phyloP scores from a whole-genome alignment of 345 rosid genomes.

The Hevea brasiliensis region DNA sequence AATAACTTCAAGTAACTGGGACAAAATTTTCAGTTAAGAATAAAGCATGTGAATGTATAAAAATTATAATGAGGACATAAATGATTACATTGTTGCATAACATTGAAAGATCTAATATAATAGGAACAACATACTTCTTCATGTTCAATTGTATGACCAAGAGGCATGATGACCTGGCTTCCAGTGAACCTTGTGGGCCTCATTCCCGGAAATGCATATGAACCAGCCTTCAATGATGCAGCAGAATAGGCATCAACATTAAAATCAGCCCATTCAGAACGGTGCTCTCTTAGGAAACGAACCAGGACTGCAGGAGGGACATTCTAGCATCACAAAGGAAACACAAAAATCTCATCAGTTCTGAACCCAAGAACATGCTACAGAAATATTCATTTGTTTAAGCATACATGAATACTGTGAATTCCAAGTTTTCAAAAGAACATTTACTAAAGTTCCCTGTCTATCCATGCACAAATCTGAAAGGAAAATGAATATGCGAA shows the following conservation, averaged over 20 bases:
- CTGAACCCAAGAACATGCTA: not conserved
- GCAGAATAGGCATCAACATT: conserved; percentile 97
- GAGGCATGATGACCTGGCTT: conserved; percentile 94
- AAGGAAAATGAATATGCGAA: no score
- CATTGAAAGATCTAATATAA: not conserved
- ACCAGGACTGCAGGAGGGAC: conserved; percentile 94
- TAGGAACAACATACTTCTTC: conserved; percentile 64
- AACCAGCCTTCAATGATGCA: conserved; percentile 71
- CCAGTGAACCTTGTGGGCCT: conserved; percentile 95
- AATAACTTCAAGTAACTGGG: conserved; percentile 89
- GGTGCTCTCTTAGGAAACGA: conserved; percentile 95
- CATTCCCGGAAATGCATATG: conserved; percentile 84
- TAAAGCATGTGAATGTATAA: no score
- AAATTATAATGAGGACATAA: not conserved
- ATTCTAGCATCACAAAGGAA: conserved; percentile 49
- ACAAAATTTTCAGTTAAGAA: no score
- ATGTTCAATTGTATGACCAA: conserved; percentile 94
- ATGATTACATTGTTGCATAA: not conserved
- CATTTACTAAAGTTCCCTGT: not conserved
- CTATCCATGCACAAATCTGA: not conserved
- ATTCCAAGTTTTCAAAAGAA: not conserved
- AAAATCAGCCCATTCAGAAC: conserved; percentile 99
- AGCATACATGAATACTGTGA: not conserved
- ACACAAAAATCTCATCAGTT: not conserved
- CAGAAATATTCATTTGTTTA: not conserved